These are phyloP conservation scores for Backusella tarrabulga DNA, from an alignment of 192 early-diverging fungal species.

Conservation along the genomic window DNA sequence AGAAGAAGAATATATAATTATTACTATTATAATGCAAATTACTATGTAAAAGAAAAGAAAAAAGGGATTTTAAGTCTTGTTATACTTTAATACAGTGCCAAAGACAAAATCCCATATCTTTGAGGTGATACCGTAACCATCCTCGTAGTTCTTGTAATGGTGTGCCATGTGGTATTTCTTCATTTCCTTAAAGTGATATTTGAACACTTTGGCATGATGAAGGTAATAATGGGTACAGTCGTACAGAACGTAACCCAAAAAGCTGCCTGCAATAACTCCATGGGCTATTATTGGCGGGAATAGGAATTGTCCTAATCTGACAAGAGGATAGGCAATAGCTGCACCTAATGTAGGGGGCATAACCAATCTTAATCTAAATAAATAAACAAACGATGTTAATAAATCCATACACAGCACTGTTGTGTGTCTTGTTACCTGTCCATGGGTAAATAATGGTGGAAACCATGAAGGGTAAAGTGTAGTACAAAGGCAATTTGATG, in stretches of 20 bases:
- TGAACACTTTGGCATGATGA: constrained; percentile 82
- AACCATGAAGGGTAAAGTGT: constrained; percentile 92
- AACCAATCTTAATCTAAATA: constrained; percentile 81
- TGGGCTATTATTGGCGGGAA: constrained; percentile 66
- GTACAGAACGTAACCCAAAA: constrained; percentile 87
- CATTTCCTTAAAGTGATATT: constrained; percentile 76
- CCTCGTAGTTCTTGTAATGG: constrained; percentile 90
- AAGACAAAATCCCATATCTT: constrained; percentile 90
- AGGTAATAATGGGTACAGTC: constrained; percentile 94
- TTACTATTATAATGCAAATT: neutral
- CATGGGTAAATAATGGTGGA: constrained; percentile 97
- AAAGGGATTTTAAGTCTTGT: neutral
- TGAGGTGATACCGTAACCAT: constrained; percentile 88
- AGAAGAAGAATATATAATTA: neutral
- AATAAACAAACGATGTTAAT: neutral
- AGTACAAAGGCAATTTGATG: constrained; percentile 67
- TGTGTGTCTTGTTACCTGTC: constrained; percentile 60
- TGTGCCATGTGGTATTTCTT: constrained; percentile 95
- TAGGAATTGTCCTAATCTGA: constrained; percentile 49
- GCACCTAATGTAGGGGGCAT: constrained; percentile 89
- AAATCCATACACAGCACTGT: neutral
- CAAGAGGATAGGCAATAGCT: constrained; percentile 62
- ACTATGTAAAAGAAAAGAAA: neutral
- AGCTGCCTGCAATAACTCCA: constrained; percentile 70
- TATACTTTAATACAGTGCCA: constrained; percentile 57